Base-by-base conservation (phyloP, 352 stramenopile species). In the Phytopythium vexans region DNA sequence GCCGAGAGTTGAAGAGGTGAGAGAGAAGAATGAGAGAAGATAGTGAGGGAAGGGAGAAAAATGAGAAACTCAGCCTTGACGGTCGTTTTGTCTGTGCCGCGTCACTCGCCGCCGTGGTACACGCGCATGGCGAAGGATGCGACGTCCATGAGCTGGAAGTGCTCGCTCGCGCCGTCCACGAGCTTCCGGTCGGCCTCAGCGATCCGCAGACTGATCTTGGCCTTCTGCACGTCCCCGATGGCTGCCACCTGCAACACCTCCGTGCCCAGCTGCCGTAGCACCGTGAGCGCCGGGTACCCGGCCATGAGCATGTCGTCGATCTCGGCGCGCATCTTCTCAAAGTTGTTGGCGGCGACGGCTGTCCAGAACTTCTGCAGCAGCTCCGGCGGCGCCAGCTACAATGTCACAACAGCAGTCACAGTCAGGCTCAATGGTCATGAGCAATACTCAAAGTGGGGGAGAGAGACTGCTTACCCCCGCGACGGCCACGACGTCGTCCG, bases 141-240 rank as follows among this genome's bases (percentile, higher is more conserved):
- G 14, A 99, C 89, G 58, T 97, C 91, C 68, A 99, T 81, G 41
- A 99, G 76, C 70, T 99, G 96, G 66, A 99, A 94, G 53, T 95
- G 77, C 58, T 99, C 97, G 74, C 96, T 97, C 11, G 90, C 94
- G 21, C 95, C 95, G 62, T 99, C 95, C 10, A 98, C 88, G 42
- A 99, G 89, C 52, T 88, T 92, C 68, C 98, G 98, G 77, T 99
- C 96, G 8, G 92, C 91, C 68, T 98, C 83, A 6, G 96, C 95
- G 65, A 99, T 95, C 54, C 91, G 82, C 70, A 98, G 76, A 50
- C 81, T 94, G 44, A 99, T 86, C 40, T 93, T 87, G 16, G 96
- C 96, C 68, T 98, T 98, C 54, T 97, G 77, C 39, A 93, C 60
- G 65, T 98, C 93, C 27, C 66, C 70, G 32, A 99, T 72, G 51